Percentiles rank a stretch among this genome's conserved stretches.
These are phyloP conservation scores for Rossbeevera mucosa DNA, from an alignment of 768 basidiomycete genomes.

Conservation along the genomic window DNA sequence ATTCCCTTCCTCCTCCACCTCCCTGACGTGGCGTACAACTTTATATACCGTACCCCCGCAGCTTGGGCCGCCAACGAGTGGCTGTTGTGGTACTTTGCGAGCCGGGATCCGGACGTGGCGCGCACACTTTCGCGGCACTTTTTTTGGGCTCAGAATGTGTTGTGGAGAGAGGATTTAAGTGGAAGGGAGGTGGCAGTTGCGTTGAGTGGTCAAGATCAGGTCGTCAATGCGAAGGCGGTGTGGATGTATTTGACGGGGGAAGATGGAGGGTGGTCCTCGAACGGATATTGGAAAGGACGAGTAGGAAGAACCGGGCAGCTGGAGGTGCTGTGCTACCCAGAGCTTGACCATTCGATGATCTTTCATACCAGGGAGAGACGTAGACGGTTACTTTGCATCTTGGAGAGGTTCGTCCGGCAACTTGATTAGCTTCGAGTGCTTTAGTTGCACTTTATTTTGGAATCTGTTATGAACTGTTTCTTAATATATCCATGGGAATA, in stretches of 20 bases:
- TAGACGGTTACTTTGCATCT: constrained; percentile 27
- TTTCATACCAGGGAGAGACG: constrained; percentile 31
- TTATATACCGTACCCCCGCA: constrained; percentile 55
- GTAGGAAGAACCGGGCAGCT: constrained; percentile 17
- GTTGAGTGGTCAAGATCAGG: constrained; percentile 39
- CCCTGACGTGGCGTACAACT: constrained; percentile 60
- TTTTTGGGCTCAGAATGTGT: constrained; percentile 59
- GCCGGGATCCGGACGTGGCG: constrained; percentile 58
- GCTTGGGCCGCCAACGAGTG: constrained; percentile 46
- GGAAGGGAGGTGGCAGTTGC: constrained; percentile 31
- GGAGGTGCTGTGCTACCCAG: constrained; percentile 37
- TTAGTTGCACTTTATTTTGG: neutral
- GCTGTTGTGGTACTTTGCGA: constrained; percentile 66
- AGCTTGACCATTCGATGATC: constrained; percentile 40
- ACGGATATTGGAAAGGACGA: constrained; percentile 23
- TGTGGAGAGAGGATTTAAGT: constrained; percentile 56
- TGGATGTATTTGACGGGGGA: constrained; percentile 38
- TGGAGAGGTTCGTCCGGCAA: constrained; percentile 29
- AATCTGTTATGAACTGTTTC: neutral
- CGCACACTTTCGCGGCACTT: constrained; percentile 56
- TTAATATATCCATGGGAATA: neutral
- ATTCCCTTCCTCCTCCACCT: constrained; percentile 62
- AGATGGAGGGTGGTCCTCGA: neutral
- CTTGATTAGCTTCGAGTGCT: neutral
- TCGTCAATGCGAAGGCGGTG: constrained; percentile 38